phyloP scores from a whole-genome alignment of 495 filamentous ascomycete genomes.

The Penicillium mononematosum region DNA sequence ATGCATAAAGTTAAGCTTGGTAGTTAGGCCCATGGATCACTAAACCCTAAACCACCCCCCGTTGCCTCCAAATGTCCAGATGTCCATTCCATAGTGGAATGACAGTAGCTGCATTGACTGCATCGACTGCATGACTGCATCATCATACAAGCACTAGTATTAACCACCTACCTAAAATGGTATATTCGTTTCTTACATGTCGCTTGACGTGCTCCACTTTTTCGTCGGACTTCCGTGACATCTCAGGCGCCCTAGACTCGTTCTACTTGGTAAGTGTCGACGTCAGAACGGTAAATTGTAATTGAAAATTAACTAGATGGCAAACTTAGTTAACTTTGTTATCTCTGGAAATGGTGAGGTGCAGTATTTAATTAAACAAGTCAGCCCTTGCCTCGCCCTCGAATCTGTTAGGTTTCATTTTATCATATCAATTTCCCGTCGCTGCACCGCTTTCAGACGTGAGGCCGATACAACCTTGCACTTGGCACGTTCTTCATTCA shows the following conservation, averaged over 20 bases:
- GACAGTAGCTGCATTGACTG: too few relatives aligned
- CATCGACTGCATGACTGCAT: too few relatives aligned
- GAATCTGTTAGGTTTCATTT: constrained; percentile 12
- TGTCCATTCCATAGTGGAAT: too few relatives aligned
- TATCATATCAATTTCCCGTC: constrained; percentile 12
- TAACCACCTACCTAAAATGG: too few relatives aligned
- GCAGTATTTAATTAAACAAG: constrained; percentile 14
- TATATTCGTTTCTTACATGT: not conserved
- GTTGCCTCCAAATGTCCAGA: too few relatives aligned
- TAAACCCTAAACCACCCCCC: too few relatives aligned
- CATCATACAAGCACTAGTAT: too few relatives aligned
- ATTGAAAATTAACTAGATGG: constrained; percentile 5
- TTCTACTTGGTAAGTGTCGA: constrained; percentile 4
- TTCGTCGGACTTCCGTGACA: constrained; percentile 14
- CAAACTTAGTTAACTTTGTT: constrained; percentile 6
- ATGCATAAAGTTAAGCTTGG: constrained; percentile 7
- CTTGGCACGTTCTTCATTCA: constrained; percentile 18
- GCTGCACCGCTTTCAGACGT: constrained; percentile 23
- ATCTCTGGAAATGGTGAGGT: constrained; percentile 3
- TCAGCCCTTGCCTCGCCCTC: constrained; percentile 29
- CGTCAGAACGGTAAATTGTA: constrained; percentile 8
- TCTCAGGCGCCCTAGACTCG: not conserved
- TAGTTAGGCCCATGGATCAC: not conserved
- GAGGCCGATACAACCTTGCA: constrained; percentile 27
- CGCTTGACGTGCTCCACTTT: constrained; percentile 19